phyloP scores from a whole-genome alignment of 1,284 basidiomycete genomes.

The Heterobasidion annosum region DNA sequence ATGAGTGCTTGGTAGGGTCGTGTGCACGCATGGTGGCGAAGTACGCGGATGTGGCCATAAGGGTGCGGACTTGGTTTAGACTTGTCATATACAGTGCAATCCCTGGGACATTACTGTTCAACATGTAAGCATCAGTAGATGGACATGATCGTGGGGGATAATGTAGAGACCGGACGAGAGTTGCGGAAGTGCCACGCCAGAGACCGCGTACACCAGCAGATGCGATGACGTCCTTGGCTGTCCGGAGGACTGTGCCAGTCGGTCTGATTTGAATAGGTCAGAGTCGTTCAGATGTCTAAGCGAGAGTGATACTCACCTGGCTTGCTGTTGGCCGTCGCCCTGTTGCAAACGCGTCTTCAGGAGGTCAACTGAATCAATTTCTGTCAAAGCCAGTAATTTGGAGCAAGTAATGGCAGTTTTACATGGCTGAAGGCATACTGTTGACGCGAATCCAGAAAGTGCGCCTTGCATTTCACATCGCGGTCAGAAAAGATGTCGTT shows the following conservation, averaged over 20 bases:
- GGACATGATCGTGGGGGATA: not conserved
- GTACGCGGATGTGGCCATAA: slow-evolving; percentile 60
- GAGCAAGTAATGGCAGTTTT: slow-evolving; percentile 2
- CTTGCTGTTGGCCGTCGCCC: slow-evolving; percentile 37
- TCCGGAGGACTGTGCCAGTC: slow-evolving; percentile 31
- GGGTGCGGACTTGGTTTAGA: slow-evolving; percentile 67
- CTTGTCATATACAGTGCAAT: slow-evolving; percentile 90
- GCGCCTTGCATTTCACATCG: slow-evolving; percentile 37
- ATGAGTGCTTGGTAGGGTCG: slow-evolving; percentile 21
- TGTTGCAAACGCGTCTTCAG: slow-evolving; percentile 87
- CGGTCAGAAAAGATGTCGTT: not conserved
- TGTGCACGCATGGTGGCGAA: slow-evolving; percentile 35
- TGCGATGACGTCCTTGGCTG: slow-evolving; percentile 50
- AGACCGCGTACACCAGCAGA: slow-evolving; percentile 59
- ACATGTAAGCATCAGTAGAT: not conserved
- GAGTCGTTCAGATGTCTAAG: no score
- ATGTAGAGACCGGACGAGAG: slow-evolving; percentile 53
- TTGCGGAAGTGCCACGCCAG: slow-evolving; percentile 84
- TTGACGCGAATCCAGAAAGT: slow-evolving; percentile 66
- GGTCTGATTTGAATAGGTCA: slow-evolving; percentile 20
- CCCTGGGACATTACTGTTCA: slow-evolving; percentile 82
- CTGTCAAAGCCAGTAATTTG: no score
- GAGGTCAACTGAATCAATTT: slow-evolving; percentile 57
- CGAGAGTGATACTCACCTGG: slow-evolving; percentile 16
- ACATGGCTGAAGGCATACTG: slow-evolving; percentile 73